Evolutionary conservation across 306 rosid genomes (phyloP), one percentile per base, ranked within the genome.

Genomic region (Cicer arietinum): DNA sequence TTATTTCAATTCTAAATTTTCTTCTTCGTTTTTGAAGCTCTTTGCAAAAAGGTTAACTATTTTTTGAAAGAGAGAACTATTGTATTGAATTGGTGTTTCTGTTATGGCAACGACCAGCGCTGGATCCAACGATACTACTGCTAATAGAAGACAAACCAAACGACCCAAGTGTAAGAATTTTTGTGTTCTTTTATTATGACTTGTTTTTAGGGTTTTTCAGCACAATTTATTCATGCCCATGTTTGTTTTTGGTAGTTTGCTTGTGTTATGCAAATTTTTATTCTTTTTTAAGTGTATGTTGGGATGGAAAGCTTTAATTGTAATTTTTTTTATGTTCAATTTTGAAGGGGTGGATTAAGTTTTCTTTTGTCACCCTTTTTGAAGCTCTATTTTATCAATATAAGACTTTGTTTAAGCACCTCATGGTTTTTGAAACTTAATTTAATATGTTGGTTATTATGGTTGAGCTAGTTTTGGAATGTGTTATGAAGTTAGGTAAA

Each of bases 101-200:
- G 84, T 80, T 71, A 88, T 90, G 82, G 89, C 93, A 69, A 72
- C 90, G 40, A 73, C 94, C 7, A 86, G 71, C 86, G 75, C 90
- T 2, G 97, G 92, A 91, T 94, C 98, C 73, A 82, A 83, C 67
- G 97, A 90, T 86, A 3, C 84, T 10, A 54, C 90, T 18, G 73
- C 88, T 71, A 10, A 85, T 75, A 86, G 90, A 79, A 86, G 90
- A 85, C 85, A 89, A 79, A 86, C 91, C 48, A 94, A 94, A 86
- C 88, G 91, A 47, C 98, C 98, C 59, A 91, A 94, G 86, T 94
- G 98, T 94, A 86, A 82, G 59, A 0, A 1, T 18, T 65, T 18
- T 59, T 40, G 2, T 68, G 7, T 5, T 73, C 43, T 67, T 4
- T 35, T 12, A 11, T 35, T 0, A 6, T 76, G 5, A 7, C 51